Evolutionary conservation across 306 rosid genomes (phyloP), one percentile per base, ranked within the genome.

Genomic region (Pyrus communis): DNA sequence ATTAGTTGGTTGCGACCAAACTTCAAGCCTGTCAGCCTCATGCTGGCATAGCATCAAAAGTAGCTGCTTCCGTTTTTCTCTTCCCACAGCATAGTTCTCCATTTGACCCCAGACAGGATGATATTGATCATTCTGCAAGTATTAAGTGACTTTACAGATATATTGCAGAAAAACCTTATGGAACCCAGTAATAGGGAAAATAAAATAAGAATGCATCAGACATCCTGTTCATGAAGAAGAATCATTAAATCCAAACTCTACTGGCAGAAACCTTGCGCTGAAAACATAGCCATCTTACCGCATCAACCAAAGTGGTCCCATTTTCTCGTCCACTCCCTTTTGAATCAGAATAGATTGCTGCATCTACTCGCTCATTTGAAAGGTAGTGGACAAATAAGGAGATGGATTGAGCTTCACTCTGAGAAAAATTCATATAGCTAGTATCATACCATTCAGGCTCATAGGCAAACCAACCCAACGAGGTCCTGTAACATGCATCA

Each of bases 91-190:
- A 79, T 90, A 95, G 87, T 88, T 92, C 75, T 90, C 97, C 86
- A 92, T 85, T 86, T 89, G 93, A 68, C 99, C 99, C 99, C 99
- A 95, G 62, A 95, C 96, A 75, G 99, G 99, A 80, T 95, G 99
- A 84, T 75, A 66, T 61, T 84, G 93, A 76, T 84, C 87, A 40
- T 79, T 87, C 99, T 95, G 90, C 74, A 80, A 65, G 82, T 13
- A 80, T 66, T 70, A 80, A 71, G 74, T 65, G 51, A 75, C 31
- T 61, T 81, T 22, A 78, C 77, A 8, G 76, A 68, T 71, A 79
- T 33, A 67, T 58, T 64, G 80, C 73, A 66, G 30, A 83, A 75
- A 77, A 23, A 35, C 19, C 80, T 70, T 43, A 77, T 52, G 18
- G 67, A 43, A 70, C 38, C 28, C 45, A 46, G 61, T 49, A 45